Conservation (phyloP, 768 basidiomycete species). For the Suillus occidentalis region DNA sequence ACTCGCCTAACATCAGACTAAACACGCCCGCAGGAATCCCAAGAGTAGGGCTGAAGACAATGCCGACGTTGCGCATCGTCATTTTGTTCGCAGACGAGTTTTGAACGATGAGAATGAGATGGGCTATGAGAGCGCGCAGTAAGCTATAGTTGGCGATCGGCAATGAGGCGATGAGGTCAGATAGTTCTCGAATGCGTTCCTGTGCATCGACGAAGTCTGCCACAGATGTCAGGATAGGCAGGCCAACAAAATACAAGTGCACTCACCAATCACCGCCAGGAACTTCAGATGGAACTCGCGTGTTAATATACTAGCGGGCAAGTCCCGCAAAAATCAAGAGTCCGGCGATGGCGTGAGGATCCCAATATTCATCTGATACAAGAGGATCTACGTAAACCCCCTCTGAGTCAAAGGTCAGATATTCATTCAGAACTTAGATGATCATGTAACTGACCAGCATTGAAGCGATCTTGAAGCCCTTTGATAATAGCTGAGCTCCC, state of each 20-base stretch:
- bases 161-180: slow-evolving; percentile 80
- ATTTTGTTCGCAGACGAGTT: slow-evolving; percentile 93
- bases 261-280: slow-evolving; percentile 87
- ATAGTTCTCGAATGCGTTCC: slow-evolving; percentile 86
- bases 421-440: slow-evolving; percentile 11
- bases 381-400: slow-evolving; percentile 95
- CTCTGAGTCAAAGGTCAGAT: slow-evolving; percentile 50
- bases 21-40: slow-evolving; percentile 98
- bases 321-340: slow-evolving; percentile 92
- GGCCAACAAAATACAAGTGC: slow-evolving; percentile 15
- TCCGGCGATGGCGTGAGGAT: slow-evolving; percentile 96
- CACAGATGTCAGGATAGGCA: slow-evolving; percentile 17
- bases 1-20: slow-evolving; percentile 91
- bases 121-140: slow-evolving; percentile 90
- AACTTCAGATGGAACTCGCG: slow-evolving; percentile 89
- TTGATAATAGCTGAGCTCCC: slow-evolving; percentile 97
- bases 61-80: slow-evolving; percentile 98
- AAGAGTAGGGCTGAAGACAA: slow-evolving; percentile 96
- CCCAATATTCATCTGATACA: slow-evolving; percentile 89
- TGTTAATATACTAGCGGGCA: slow-evolving; percentile 91
- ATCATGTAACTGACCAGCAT: slow-evolving; percentile 58
- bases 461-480: slow-evolving; percentile 89
- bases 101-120: slow-evolving; percentile 92
- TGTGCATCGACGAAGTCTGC: slow-evolving; percentile 86
- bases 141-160: slow-evolving; percentile 93